Conservation (phyloP, 2,329 filamentous ascomycete genomes). For the Lasiodiplodia gonubiensis region DNA sequence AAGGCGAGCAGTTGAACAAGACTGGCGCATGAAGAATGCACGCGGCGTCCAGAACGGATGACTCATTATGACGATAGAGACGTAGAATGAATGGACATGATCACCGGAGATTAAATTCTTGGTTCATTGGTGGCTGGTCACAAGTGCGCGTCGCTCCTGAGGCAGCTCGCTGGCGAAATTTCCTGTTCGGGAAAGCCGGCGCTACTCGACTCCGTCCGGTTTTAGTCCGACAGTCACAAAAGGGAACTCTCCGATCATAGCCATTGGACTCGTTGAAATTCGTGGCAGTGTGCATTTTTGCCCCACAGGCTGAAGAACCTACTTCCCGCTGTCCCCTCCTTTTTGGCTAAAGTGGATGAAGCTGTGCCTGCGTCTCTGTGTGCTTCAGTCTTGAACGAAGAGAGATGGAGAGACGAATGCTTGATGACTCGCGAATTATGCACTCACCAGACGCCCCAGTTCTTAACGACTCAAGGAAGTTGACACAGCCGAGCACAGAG, state of each 20-base stretch:
- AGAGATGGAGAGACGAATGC: neutral
- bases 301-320: neutral
- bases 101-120: neutral
- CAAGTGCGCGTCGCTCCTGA: neutral
- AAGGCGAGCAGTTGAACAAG: conserved; percentile 55
- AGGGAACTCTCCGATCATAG: neutral
- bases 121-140: neutral
- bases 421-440: conserved; percentile 15
- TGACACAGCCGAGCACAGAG: neutral
- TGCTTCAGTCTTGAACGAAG: conserved; percentile 2
- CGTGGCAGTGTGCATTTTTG: neutral
- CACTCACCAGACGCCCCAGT: neutral
- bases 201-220: neutral
- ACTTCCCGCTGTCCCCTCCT: neutral
- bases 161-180: neutral
- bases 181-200: conserved; percentile 1
- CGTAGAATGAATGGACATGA: neutral
- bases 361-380: neutral
- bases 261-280: neutral
- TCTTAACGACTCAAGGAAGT: neutral
- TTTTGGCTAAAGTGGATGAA: conserved; percentile 5
- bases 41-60: neutral
- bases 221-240: conserved; percentile 6
- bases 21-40: neutral
- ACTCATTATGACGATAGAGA: neutral